Percentiles rank a stretch among this genome's conserved stretches.
These are phyloP conservation scores for Hymenoscyphus albidus DNA, from an alignment of 2,329 filamentous ascomycete genomes.

Conservation along the genomic window DNA sequence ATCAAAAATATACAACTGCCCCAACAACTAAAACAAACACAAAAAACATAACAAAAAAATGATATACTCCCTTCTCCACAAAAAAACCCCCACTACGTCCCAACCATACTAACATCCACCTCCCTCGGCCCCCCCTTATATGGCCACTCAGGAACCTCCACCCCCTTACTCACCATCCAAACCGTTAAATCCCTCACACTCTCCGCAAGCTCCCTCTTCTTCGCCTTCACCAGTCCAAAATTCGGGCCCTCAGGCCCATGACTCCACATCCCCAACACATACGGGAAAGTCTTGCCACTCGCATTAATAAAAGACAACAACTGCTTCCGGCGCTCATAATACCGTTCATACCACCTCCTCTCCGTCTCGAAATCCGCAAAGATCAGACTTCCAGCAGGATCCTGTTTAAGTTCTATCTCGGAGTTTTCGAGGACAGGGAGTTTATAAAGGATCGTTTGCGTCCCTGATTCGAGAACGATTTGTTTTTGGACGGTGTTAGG, in stretches of 20 bases:
- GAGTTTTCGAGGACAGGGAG: background rate
- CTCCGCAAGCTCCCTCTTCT: constrained; percentile 6
- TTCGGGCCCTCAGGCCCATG: background rate
- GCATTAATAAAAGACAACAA: background rate
- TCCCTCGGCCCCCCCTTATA: constrained; percentile 1
- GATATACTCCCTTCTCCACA: no score
- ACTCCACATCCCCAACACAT: background rate
- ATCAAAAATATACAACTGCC: no score
- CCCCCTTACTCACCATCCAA: background rate
- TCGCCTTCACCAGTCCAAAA: constrained; percentile 8
- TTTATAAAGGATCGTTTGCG: background rate
- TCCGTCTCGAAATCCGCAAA: constrained; percentile 1
- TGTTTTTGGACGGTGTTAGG: background rate
- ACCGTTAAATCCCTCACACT: background rate
- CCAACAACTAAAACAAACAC: no score
- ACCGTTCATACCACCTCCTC: background rate
- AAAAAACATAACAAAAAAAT: no score
- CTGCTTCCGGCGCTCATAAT: background rate
- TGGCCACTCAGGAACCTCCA: constrained; percentile 3
- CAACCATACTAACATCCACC: background rate
- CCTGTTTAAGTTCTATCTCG: background rate
- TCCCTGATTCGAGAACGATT: background rate
- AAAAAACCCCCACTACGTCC: background rate
- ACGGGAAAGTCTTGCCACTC: background rate
- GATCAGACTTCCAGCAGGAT: background rate